Percentiles rank a stretch among this genome's conserved stretches.
phyloP scores from a whole-genome alignment of 257 asterid genomes.

The Gentiana dahurica region DNA sequence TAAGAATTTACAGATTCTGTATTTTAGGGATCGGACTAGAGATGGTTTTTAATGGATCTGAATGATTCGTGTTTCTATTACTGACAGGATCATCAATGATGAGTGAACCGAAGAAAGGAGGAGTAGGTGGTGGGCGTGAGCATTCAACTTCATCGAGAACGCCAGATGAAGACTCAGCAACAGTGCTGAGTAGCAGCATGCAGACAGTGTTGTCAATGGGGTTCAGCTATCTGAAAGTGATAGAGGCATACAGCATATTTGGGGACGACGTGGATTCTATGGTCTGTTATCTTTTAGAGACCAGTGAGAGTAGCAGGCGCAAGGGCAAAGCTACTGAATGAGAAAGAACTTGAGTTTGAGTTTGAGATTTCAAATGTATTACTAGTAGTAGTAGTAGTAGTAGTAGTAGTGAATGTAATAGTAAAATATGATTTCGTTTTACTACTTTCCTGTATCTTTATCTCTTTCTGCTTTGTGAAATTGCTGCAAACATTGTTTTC shows the following conservation, averaged over 20 bases:
- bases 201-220: slow-evolving; percentile 93
- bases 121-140: slow-evolving; percentile 20
- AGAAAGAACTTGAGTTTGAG: slow-evolving; percentile 1
- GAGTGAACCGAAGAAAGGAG: slow-evolving; percentile 32
- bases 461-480: too few species aligned
- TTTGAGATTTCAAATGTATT: too few species aligned
- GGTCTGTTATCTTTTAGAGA: slow-evolving; percentile 81
- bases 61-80: neutral
- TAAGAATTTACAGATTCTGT: too few species aligned
- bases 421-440: too few species aligned
- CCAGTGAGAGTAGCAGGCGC: slow-evolving; percentile 59
- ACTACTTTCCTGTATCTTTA: too few species aligned
- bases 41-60: neutral
- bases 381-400: too few species aligned
- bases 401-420: too few species aligned
- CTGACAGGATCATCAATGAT: slow-evolving; percentile 40
- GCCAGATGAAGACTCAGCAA: slow-evolving; percentile 8
- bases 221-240: slow-evolving; percentile 79
- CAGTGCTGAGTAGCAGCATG: slow-evolving; percentile 53
- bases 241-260: slow-evolving; percentile 87
- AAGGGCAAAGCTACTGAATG: slow-evolving; percentile 96
- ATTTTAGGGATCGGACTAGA: too few species aligned
- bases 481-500: too few species aligned
- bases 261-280: slow-evolving; percentile 95
- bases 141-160: slow-evolving; percentile 1